phyloP scores from a whole-genome alignment of 805 yeast genomes.

The Debaryomyces castellii region DNA sequence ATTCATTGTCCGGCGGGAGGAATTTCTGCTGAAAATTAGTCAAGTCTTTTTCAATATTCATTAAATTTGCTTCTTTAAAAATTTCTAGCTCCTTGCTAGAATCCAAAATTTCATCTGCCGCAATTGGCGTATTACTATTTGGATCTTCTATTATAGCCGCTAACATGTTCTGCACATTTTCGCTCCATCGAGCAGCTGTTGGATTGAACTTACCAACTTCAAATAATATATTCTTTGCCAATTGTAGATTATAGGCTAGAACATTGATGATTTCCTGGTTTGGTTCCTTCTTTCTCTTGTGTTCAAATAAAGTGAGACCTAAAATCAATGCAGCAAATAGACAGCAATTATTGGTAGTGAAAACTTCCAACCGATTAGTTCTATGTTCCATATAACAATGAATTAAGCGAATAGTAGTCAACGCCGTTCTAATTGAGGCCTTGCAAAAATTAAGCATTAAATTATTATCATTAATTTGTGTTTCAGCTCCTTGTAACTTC shows the following conservation, averaged over 20 bases:
- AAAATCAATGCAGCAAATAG: neutral
- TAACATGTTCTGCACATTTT: constrained; percentile 1
- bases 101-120: neutral
- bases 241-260: neutral
- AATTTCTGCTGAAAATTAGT: neutral
- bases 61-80: constrained; percentile 1
- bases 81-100: neutral
- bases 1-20: constrained; percentile 1
- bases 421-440: neutral
- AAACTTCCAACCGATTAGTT: neutral
- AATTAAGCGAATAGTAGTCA: neutral
- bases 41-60: constrained; percentile 1
- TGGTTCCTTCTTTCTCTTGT: neutral
- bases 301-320: constrained; percentile 1
- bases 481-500: neutral
- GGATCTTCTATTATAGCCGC: neutral
- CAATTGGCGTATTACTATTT: neutral
- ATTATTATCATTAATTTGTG: neutral
- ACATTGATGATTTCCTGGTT: neutral
- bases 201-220: neutral
- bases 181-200: neutral
- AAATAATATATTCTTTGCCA: neutral
- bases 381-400: neutral
- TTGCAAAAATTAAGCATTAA: neutral
- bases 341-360: neutral